Base-by-base conservation (phyloP, 2,329 filamentous ascomycete species). In the Aspergillus caelatus region DNA sequence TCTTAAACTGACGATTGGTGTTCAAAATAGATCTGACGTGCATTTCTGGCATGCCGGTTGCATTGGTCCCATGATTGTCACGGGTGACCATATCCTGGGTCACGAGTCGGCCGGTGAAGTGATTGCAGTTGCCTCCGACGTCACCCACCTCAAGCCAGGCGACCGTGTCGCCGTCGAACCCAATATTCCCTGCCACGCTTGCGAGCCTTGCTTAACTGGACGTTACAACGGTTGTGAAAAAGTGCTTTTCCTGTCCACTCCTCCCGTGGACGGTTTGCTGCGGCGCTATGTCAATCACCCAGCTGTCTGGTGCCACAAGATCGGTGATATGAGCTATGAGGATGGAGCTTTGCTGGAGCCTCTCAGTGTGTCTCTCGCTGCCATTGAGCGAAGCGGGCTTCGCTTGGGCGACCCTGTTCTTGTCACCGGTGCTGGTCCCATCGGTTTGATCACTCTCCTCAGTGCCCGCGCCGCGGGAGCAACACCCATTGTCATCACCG, bases 21-120 rank as follows among this genome's bases (percentile, higher is more conserved):
- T 21, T 50, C 2, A 11, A 12, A 16, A 59, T 72, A 94, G 92
- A 62, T 96, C 92, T 65, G 94, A 97, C 79, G 90, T 98, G 62
- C 94, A 98, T 82, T 98, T 98, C 84, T 98, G 94, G 94, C 92
- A 96, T 77, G 91, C 91, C 57, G 94, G 94, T 69, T 92, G 91
- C 82, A 98, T 98, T 76, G 94, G 94, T 32, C 94, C 94, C 70
- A 97, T 97, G 94, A 90, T 97, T 67, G 94, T 98, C 55, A 86
- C 86, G 70, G 91, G 86, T 74, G 90, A 94, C 74, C 94, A 97
- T 79, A 93, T 97, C 74, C 89, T 98, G 23, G 94, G 94, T 69
- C 94, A 98, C 83, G 94, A 98, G 82, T 91, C 93, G 4, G 94
- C 94, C 67, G 89, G 84, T 46, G 90, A 78, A 73, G 80, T 97